A percentile compares a stretch with the other conserved stretches of the same genome.
Evolutionary conservation across 1,284 basidiomycete genomes (phyloP).

Genomic region (Moniliophthora roreri): DNA sequence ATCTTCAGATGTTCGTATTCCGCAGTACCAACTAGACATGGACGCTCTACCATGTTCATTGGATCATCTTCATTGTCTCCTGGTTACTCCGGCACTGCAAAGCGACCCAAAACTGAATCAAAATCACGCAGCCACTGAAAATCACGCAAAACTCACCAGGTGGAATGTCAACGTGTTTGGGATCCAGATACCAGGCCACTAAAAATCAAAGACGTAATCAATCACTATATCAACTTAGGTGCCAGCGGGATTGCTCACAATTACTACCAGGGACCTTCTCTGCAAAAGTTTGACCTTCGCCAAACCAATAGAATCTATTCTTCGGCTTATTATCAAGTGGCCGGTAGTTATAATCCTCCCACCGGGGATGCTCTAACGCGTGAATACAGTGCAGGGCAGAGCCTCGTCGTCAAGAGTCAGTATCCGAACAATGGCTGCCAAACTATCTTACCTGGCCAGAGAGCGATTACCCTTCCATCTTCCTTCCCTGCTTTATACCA

Average conservation of each 20-base stretch:
- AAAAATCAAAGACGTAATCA: not conserved
- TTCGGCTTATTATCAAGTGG: conserved; percentile 33
- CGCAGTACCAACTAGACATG: not conserved
- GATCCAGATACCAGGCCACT: conserved; percentile 52
- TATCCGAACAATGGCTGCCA: not conserved
- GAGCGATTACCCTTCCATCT: conserved; percentile 53
- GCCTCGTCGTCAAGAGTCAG: conserved; percentile 31
- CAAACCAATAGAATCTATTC: conserved; percentile 60
- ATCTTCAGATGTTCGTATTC: no score
- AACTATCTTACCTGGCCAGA: conserved; percentile 54
- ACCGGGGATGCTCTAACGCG: conserved; percentile 52
- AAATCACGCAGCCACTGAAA: not conserved
- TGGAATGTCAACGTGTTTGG: conserved; percentile 40
- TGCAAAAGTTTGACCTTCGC: conserved; percentile 50
- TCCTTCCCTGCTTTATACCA: conserved; percentile 68
- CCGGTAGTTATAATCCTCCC: conserved; percentile 67
- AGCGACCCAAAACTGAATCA: no score
- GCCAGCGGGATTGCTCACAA: conserved; percentile 35
- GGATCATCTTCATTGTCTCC: no score
- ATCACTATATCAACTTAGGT: not conserved
- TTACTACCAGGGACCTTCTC: conserved; percentile 44
- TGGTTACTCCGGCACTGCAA: not conserved
- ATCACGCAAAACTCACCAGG: conserved; percentile 28
- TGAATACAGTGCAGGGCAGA: conserved; percentile 53
- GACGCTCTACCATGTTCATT: no score